Evolutionary conservation across 139 green algal genomes (phyloP), one percentile per base, ranked within the genome.

Genomic region (Coelastrella sp.): DNA sequence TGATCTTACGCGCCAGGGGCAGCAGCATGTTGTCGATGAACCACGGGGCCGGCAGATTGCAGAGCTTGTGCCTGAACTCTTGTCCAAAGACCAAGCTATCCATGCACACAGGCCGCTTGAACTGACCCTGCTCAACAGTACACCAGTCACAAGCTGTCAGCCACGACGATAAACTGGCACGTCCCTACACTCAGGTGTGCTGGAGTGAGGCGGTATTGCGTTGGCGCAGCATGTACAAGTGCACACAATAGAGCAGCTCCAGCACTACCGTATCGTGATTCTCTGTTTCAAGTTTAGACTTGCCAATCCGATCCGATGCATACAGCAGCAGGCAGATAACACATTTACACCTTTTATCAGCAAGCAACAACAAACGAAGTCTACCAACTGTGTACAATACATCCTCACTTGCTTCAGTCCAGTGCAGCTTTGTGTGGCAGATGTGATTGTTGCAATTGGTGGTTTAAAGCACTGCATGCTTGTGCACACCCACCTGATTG

Each of bases 21-120:
- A 95, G 86, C 73, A 95, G 71, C 60, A 95, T 94, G 19, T 87
- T 92, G 58, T 95, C 93, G 54, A 96, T 90, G 58, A 96, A 93
- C 94, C 94, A 96, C n/a, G 54, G 74, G 5, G 92, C 87, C n/a
- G 94, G 94, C 91, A 96, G 92, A 75, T 91, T 92, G 64, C 75
- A 83, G 47, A 94, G 73, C 58, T 89, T 76, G 4, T 89, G 82
- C 1, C 16, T 60, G 65, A 95, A 96, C 90, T 96, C 94, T 90
- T 95, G 92, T 6, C 94, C 94, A 47, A 90, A 94, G 14, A 94
- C 81, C 17, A 96, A 20, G 22, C 91, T 89, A 68, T 96, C 91
- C 23, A 95, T 73, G 1, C 17, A 47, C 80, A 95, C 23, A 7
- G 80, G 73, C 58, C 23, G 61, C 90, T 95, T 95, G 94, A 96